Conservation (phyloP, 2,329 filamentous ascomycete species). For the Akanthomyces dipterigenus region DNA sequence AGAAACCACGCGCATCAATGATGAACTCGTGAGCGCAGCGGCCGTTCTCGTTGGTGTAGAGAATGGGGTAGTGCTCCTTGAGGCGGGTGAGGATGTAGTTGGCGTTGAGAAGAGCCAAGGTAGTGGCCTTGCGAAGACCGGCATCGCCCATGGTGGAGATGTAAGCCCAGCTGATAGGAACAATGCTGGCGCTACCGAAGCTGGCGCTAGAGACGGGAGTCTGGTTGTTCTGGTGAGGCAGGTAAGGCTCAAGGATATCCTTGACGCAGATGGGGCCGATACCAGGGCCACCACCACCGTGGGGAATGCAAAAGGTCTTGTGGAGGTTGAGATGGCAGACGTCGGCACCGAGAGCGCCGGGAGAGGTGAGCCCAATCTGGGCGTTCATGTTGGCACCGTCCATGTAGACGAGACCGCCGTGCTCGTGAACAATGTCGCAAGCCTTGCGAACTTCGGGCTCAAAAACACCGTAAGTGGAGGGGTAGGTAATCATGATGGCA, state of each 20-base stretch:
- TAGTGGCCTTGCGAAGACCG: conserved; percentile 82
- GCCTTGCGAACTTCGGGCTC: conserved; percentile 83
- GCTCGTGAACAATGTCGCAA: conserved; percentile 75
- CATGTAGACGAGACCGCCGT: conserved; percentile 96
- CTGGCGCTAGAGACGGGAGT: conserved; percentile 65
- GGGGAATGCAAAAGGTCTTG: conserved; percentile 98
- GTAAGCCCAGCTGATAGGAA: conserved; percentile 92
- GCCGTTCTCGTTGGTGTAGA: conserved; percentile 86
- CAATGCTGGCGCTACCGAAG: conserved; percentile 83
- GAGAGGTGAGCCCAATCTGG: conserved; percentile 90
- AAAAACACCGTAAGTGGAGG: conserved; percentile 90
- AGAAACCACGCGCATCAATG: conserved; percentile 79
- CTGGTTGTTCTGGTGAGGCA: conserved; percentile 48
- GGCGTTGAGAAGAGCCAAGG: conserved; percentile 88
- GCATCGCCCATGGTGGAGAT: conserved; percentile 82
- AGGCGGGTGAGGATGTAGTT: conserved; percentile 93
- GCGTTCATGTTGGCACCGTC: conserved; percentile 98
- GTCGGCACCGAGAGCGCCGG: conserved; percentile 90
- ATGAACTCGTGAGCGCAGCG: conserved; percentile 98
- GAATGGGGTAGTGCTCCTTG: conserved; percentile 76
- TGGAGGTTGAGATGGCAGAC: conserved; percentile 96
- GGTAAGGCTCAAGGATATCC: conserved; percentile 66
- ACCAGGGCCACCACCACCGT: conserved; percentile 88
- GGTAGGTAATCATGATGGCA: conserved; percentile 96
- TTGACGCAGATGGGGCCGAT: conserved; percentile 93